These are phyloP conservation scores for Phytophthora palmivora DNA, from an alignment of 352 stramenopile species.

Conservation along the genomic window DNA sequence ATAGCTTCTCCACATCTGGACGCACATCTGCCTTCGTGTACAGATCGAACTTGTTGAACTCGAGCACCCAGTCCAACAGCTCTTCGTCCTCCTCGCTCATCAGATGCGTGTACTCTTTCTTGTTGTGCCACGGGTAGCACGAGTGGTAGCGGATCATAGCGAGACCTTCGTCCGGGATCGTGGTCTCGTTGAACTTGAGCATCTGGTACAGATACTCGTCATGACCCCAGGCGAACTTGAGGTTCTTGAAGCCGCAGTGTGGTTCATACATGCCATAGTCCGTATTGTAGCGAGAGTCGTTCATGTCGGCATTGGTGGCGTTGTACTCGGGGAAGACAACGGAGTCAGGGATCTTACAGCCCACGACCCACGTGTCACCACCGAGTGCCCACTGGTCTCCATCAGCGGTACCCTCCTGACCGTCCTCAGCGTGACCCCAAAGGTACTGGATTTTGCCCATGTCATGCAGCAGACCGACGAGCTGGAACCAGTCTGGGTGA, in stretches of 20 bases:
- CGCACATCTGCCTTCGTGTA: conserved; percentile 92
- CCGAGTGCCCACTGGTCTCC: conserved; percentile 93
- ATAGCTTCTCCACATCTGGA: conserved; percentile 86
- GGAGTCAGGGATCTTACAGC: conserved; percentile 88
- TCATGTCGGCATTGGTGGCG: conserved; percentile 90
- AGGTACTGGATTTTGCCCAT: conserved; percentile 97
- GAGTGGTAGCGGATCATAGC: conserved; percentile 96
- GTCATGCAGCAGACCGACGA: conserved; percentile 93
- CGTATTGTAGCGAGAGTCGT: conserved; percentile 86
- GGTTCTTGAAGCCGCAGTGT: conserved; percentile 89
- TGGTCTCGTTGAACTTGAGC: conserved; percentile 90
- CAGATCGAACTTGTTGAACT: conserved; percentile 95
- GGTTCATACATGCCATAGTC: conserved; percentile 89
- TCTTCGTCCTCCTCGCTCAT: conserved; percentile 90
- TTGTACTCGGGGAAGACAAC: conserved; percentile 94
- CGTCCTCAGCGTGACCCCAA: conserved; percentile 85
- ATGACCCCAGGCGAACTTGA: conserved; percentile 93
- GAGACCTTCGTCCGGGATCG: conserved; percentile 89
- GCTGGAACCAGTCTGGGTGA: conserved; percentile 93
- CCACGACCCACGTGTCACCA: conserved; percentile 94
- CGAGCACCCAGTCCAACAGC: conserved; percentile 90
- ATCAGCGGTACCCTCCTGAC: conserved; percentile 87
- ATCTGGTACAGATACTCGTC: conserved; percentile 96
- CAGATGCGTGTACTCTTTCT: conserved; percentile 91
- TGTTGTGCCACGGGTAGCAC: conserved; percentile 94